Evolutionary conservation across 495 filamentous ascomycete species (phyloP).

Genomic region (Evansstolkia leycettana): DNA sequence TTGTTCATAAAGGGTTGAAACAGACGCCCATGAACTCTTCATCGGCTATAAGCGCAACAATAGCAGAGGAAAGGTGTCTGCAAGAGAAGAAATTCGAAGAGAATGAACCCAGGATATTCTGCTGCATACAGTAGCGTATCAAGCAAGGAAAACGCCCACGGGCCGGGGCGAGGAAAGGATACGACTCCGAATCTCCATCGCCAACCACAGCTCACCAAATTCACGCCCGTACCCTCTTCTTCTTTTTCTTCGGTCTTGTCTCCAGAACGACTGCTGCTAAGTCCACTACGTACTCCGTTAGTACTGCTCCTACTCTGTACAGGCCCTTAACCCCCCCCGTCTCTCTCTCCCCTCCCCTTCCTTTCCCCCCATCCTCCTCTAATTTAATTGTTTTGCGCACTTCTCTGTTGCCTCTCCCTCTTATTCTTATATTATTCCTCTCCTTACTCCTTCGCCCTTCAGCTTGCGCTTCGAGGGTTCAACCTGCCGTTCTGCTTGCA

Average conservation of each 20-base stretch:
- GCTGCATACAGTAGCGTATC: too few species aligned
- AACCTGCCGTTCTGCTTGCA: conserved; percentile 5
- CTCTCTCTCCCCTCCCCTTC: conserved; percentile 8
- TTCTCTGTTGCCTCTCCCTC: conserved; percentile 7
- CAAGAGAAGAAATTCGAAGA: too few species aligned
- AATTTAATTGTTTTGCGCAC: conserved; percentile 6
- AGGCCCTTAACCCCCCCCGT: conserved; percentile 7
- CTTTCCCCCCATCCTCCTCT: conserved; percentile 7
- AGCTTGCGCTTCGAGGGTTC: conserved; percentile 10
- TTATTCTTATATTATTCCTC: conserved; percentile 8
- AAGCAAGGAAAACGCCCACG: conserved; percentile 6
- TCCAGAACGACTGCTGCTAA: too few species aligned
- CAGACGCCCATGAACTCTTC: too few species aligned
- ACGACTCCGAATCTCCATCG: conserved; percentile 4
- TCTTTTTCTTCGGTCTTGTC: too few species aligned
- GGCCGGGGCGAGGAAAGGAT: conserved; percentile 16
- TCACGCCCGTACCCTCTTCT: conserved; percentile 10
- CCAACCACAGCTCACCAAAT: conserved; percentile 7
- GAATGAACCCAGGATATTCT: too few species aligned
- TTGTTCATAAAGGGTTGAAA: too few species aligned
- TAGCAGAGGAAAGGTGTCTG: too few species aligned
- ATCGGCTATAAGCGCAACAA: too few species aligned
- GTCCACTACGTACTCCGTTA: too few species aligned
- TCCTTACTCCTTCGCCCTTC: conserved; percentile 12
- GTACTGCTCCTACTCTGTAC: too few species aligned